phyloP scores from a whole-genome alignment of 306 rosid species.

The Begonia fuchsioides region DNA sequence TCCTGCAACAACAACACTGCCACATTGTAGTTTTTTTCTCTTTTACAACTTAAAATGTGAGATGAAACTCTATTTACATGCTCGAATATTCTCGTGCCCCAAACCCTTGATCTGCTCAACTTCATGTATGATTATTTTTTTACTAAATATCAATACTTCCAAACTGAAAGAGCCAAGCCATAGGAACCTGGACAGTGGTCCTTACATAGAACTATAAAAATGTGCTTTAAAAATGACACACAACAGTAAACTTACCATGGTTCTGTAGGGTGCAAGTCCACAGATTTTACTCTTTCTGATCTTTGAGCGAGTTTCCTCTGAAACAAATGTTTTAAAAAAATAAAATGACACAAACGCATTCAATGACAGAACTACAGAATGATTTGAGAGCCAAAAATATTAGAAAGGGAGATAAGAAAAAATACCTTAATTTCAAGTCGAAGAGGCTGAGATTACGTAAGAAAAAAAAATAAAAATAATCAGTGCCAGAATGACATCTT shows the following conservation, averaged over 20 bases:
- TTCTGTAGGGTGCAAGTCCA: slow-evolving; percentile 98
- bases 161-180: too few species aligned
- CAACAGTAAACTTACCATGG: slow-evolving; percentile 61
- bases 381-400: slow-evolving; percentile 5
- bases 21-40: slow-evolving; percentile 1
- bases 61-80: too few species aligned
- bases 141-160: too few species aligned
- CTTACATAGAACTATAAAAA: background rate
- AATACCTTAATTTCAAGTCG: slow-evolving; percentile 97
- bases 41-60: background rate
- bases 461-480: slow-evolving; percentile 18
- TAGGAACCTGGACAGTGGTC: too few species aligned
- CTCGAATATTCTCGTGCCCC: too few species aligned
- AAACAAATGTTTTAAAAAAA: slow-evolving; percentile 5
- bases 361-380: background rate
- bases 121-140: too few species aligned
- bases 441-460: slow-evolving; percentile 73
- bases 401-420: slow-evolving; percentile 2
- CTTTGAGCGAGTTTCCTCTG: slow-evolving; percentile 58
- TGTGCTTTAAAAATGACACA: too few species aligned
- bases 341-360: slow-evolving; percentile 14
- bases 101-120: too few species aligned
- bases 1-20: slow-evolving; percentile 32
- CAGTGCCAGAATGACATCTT: slow-evolving; percentile 18
- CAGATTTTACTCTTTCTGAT: slow-evolving; percentile 79